Evolutionary conservation across 164 flowering plant species (phyloP), one percentile per base, ranked within the genome.

Genomic region (Protea cynaroides): DNA sequence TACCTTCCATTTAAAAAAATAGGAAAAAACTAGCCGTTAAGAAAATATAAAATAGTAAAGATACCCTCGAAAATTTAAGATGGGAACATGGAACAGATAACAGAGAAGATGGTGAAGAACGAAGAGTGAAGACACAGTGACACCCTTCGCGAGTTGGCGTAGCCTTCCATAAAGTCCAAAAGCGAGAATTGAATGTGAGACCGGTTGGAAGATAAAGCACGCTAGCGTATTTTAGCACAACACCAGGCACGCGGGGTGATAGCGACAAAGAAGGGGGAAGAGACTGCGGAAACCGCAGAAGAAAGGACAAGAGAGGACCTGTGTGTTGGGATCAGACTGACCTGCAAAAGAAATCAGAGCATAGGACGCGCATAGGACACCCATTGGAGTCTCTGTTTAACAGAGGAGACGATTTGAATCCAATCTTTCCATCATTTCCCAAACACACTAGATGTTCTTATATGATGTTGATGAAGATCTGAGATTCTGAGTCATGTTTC

Each of bases 251-350:
- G 46, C 13, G 8, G 46, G n/a, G 8, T 9, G 46, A 57, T 1
- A 25, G 15, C 52, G 25, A 21, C 2, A 13, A n/a, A 0, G 7
- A 11, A 29, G 5, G 34, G 34, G 4, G 59, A 10, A 58, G 24
- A 40, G 3, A n/a, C n/a, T 25, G 23, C 13, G n/a, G 12, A 23
- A 23, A 34, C 21, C 15, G 8, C 25, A 22, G 12, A 11, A 23
- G 17, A 36, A 2, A 2, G 14, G 34, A n/a, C 2, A 36, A 29
- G 1, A 14, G 10, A 7, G 1, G 46, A 66, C 2, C 7, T 18
- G 8, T 13, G 21, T 8, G 19, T 44, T n/a, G 74, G 79, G 71
- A 75, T 75, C 79, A 78, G 79, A 75, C 77, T 78, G 79, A 72
- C 79, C 69, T 73, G 77, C 79, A 75, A 76, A 52, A 44, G 52